A percentile compares a stretch with the other conserved stretches of the same genome.
These are phyloP conservation scores for Xylariaceae sp. DNA, from an alignment of 2,329 filamentous ascomycete species.

Conservation along the genomic window DNA sequence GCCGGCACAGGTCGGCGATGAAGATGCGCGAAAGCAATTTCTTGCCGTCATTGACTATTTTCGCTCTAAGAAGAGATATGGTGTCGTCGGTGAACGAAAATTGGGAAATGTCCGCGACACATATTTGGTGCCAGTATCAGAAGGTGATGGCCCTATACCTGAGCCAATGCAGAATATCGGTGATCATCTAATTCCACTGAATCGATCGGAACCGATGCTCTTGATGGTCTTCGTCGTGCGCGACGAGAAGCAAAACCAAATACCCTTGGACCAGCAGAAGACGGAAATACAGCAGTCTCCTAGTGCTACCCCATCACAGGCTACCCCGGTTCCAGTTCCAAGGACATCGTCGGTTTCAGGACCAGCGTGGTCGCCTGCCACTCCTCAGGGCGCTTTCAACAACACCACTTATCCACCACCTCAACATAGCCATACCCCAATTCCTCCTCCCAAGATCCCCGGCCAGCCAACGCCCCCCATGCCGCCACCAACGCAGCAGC, in stretches of 20 bases:
- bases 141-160: constrained; percentile 66
- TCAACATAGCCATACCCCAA: constrained; percentile 28
- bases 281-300: constrained; percentile 20
- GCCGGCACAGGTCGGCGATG: constrained; percentile 50
- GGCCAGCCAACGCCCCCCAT: constrained; percentile 22
- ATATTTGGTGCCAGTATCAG: constrained; percentile 82
- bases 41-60: constrained; percentile 86
- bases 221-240: constrained; percentile 82
- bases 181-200: constrained; percentile 72
- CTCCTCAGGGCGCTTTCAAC: constrained; percentile 32
- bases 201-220: constrained; percentile 69
- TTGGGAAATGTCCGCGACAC: constrained; percentile 78
- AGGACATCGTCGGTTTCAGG: constrained; percentile 46
- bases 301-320: constrained; percentile 23
- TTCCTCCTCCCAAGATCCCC: constrained; percentile 28
- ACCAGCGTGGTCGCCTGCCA: constrained; percentile 52
- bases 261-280: constrained; percentile 23
- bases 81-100: constrained; percentile 75
- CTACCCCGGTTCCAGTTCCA: constrained; percentile 29
- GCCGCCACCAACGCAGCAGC: constrained; percentile 12
- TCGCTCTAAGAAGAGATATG: constrained; percentile 73
- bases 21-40: constrained; percentile 59
- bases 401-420: constrained; percentile 15
- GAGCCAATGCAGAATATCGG: constrained; percentile 88
- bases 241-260: constrained; percentile 43